Percentiles rank a stretch among this genome's conserved stretches.
These are phyloP conservation scores for Sanghuangporus weigelae DNA, from an alignment of 1,284 basidiomycete species.

Conservation along the genomic window DNA sequence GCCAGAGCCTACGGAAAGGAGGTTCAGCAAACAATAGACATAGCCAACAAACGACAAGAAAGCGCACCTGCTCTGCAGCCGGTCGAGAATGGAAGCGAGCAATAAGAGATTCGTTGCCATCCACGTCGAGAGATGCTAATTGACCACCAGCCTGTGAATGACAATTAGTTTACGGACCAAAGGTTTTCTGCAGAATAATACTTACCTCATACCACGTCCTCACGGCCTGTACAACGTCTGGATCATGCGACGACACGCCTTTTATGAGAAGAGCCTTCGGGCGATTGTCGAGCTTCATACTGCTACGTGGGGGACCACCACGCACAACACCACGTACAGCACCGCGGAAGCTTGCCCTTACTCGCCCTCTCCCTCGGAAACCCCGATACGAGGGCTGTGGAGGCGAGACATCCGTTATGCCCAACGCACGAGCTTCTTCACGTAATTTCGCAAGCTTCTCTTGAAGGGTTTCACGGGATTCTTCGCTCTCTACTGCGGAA, in stretches of 20 bases:
- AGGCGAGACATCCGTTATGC: conserved; percentile 48
- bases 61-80: conserved; percentile 67
- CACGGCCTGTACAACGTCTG: conserved; percentile 53
- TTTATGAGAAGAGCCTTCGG: conserved; percentile 78
- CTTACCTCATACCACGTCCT: conserved; percentile 81
- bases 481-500: conserved; percentile 30
- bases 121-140: conserved; percentile 53
- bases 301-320: conserved; percentile 52
- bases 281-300: conserved; percentile 87
- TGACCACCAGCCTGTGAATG: conserved; percentile 53
- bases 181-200: background rate
- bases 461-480: conserved; percentile 69
- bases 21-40: conserved; percentile 12
- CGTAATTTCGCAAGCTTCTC: conserved; percentile 79
- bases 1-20: conserved; percentile 49
- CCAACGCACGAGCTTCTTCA: conserved; percentile 81
- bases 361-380: conserved; percentile 57
- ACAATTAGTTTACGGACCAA: conserved; percentile 2
- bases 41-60: conserved; percentile 4
- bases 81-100: conserved; percentile 64
- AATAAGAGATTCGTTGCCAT: conserved; percentile 50
- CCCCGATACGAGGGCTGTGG: conserved; percentile 45
- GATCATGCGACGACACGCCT: conserved; percentile 42
- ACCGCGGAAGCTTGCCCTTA: conserved; percentile 58
- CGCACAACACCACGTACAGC: conserved; percentile 60